Percentiles rank a stretch among this genome's conserved stretches.
phyloP scores from a whole-genome alignment of 495 filamentous ascomycete species.

The Neurospora sp. region DNA sequence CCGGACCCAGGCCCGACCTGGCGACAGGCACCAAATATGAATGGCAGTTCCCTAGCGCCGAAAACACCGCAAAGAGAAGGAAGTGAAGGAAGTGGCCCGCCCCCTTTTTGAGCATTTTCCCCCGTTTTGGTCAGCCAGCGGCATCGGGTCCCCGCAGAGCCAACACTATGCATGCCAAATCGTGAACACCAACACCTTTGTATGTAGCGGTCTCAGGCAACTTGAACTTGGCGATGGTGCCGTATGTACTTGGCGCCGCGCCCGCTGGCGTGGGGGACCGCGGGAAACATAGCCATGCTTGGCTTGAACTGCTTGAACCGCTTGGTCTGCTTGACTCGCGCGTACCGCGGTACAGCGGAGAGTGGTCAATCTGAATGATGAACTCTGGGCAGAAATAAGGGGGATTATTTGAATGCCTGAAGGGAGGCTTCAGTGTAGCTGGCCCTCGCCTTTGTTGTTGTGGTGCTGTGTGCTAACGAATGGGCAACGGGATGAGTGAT shows the following conservation, averaged over 20 bases:
- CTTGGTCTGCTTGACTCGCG: neutral
- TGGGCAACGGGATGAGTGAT: neutral
- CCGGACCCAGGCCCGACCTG: no score
- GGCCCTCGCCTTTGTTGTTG: no score
- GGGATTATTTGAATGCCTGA: neutral
- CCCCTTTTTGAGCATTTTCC: neutral
- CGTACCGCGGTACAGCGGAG: neutral
- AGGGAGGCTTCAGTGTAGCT: no score
- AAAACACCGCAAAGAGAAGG: no score
- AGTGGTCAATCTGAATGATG: neutral
- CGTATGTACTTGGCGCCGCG: neutral
- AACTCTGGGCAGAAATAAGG: neutral
- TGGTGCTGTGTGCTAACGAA: neutral
- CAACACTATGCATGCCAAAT: neutral
- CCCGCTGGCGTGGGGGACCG: neutral
- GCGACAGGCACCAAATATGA: no score
- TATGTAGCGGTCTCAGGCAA: neutral
- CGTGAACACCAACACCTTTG: neutral
- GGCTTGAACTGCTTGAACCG: neutral
- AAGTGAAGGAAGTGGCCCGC: no score
- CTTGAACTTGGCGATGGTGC: neutral
- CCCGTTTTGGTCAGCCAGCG: no score
- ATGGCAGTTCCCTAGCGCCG: neutral
- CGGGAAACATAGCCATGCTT: neutral
- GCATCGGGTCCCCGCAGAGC: neutral